Conservation (phyloP, 495 filamentous ascomycete genomes). For the Penicillium cosmopolitanum region DNA sequence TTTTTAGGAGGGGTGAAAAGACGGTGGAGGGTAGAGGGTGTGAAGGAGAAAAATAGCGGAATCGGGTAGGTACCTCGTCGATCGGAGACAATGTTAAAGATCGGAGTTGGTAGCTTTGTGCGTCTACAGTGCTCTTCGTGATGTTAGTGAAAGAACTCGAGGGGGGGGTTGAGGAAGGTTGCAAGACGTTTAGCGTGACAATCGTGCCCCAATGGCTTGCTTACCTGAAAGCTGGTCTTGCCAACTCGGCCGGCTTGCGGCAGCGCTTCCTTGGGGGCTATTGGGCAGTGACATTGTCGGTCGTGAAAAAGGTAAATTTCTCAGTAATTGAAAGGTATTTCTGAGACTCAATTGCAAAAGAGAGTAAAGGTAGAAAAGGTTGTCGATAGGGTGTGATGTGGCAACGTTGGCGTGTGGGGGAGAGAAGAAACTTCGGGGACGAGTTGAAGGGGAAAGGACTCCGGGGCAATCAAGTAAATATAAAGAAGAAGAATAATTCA, state of each 20-base stretch:
- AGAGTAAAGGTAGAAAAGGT: neutral
- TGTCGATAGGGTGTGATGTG: neutral
- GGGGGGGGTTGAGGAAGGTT: neutral
- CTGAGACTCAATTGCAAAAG: conserved; percentile 2
- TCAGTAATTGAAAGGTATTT: neutral
- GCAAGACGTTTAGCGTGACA: neutral
- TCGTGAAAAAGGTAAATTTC: conserved; percentile 7
- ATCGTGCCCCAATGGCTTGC: conserved; percentile 17
- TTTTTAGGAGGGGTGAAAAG: conserved; percentile 7
- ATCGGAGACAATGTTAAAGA: conserved; percentile 76
- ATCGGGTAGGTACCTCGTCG: conserved; percentile 65
- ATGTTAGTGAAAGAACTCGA: neutral
- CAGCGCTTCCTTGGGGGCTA: conserved; percentile 26
- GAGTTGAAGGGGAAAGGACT: conserved; percentile 14
- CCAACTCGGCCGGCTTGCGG: conserved; percentile 40
- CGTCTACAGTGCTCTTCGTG: conserved; percentile 62
- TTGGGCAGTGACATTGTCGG: conserved; percentile 37
- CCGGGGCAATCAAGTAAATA: conserved; percentile 9
- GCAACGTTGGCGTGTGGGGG: conserved; percentile 15
- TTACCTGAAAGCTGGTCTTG: conserved; percentile 58
- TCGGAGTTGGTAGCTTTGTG: conserved; percentile 56
- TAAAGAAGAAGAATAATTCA: conserved; percentile 23
- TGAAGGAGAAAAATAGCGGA: conserved; percentile 10
- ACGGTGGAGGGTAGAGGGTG: conserved; percentile 10
- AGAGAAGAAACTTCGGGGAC: conserved; percentile 11